Evolutionary conservation across 2,329 filamentous ascomycete species (phyloP), one percentile per base, ranked within the genome.

Genomic region (Atkinsonella texensis): DNA sequence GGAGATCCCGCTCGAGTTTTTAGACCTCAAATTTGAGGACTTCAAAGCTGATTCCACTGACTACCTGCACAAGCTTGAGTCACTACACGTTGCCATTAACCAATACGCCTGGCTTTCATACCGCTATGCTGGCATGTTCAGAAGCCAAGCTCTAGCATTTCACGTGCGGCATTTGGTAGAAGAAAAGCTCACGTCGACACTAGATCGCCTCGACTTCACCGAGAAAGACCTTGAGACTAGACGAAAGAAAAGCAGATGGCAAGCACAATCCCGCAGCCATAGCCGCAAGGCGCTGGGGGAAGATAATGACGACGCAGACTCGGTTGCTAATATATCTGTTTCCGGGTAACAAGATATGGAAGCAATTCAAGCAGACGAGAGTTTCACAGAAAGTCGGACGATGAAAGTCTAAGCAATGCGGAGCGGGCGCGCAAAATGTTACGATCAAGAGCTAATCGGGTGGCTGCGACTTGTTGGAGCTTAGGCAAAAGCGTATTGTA

Each of bases 101-200:
- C 71, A 90, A 46, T 98, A 97, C 63, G 75, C 95, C 2, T 98
- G 93, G 93, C 74, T 98, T 15, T 91, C 87, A 59, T 97, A 91
- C 67, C 84, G 91, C 7, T 95, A 91, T 65, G 75, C 81, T 3
- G 87, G 87, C 47, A 76, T 94, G 48, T 95, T 96, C 65, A 77
- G 73, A 6, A 87, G 84, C 56, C 80, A 91, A 59, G 73, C 73
- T 0, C 73, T 95, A 43, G 89, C 88, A 0, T 84, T 87, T 56
- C 83, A 95, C 63, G 80, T 88, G 47, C 95, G 95, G 63, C 67
- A 70, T 7, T 65, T 94, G 48, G 83, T 90, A 2, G 90, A 96
- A 68, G 74, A 81, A 49, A 82, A 79, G 63, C 90, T 97, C 61
- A 66, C 70, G 32, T 52, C 65, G 9, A 60, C 65, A 2, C 61